These are phyloP conservation scores for Phaeotremella skinneri DNA, from an alignment of 768 basidiomycete species.

Conservation along the genomic window DNA sequence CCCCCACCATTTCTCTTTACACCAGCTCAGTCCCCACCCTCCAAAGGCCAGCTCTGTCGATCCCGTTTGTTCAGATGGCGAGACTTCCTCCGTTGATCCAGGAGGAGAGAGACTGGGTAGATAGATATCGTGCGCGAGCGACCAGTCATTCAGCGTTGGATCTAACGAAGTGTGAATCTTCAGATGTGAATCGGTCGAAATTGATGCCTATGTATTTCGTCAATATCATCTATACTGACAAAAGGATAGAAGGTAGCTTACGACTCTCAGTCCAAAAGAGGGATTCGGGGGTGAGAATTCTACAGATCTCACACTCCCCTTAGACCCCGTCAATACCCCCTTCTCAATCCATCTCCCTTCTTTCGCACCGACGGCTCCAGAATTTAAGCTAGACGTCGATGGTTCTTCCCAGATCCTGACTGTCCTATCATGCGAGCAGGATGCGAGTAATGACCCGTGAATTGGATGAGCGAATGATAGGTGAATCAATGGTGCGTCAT, in stretches of 20 bases:
- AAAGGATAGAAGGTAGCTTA: conserved; percentile 44
- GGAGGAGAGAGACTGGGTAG: conserved; percentile 43
- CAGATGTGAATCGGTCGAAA: conserved; percentile 81
- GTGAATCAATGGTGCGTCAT: conserved; percentile 82
- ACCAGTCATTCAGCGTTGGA: conserved; percentile 50
- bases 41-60: conserved; percentile 65
- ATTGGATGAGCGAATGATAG: conserved; percentile 90
- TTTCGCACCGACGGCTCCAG: conserved; percentile 1
- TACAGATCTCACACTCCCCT: conserved; percentile 77
- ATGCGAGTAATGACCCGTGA: conserved; percentile 82
- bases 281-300: conserved; percentile 74
- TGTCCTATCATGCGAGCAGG: conserved; percentile 82
- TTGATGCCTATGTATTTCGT: conserved; percentile 63
- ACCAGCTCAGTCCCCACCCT: conserved; percentile 93
- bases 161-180: conserved; percentile 71
- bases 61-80: conserved; percentile 54
- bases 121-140: conserved; percentile 36
- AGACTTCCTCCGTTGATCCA: conserved; percentile 12
- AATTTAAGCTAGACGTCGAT: conserved; percentile 2
- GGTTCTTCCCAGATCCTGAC: conserved; percentile 87
- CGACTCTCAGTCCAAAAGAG: conserved; percentile 83
- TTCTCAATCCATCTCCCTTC: conserved; percentile 43
- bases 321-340: conserved; percentile 73
- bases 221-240: neutral
- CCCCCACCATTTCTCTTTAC: conserved; percentile 94